Conservation (phyloP, 768 basidiomycete genomes). For the Mycena rebaudengoi region DNA sequence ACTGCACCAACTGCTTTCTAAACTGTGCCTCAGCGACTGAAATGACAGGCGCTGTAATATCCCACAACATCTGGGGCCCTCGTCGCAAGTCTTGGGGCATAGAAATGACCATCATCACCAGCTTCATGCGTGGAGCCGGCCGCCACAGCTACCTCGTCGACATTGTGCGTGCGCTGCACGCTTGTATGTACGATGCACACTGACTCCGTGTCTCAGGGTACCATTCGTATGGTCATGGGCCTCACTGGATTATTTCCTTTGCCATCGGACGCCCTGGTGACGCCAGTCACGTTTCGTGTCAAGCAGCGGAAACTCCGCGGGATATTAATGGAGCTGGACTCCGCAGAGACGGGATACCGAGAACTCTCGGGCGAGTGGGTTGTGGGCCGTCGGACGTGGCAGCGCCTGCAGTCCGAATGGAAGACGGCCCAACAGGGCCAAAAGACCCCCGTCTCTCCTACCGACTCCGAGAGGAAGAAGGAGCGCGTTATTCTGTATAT, state of each 20-base stretch:
- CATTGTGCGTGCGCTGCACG: constrained; percentile 58
- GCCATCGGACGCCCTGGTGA: constrained; percentile 92
- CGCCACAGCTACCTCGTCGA: constrained; percentile 86
- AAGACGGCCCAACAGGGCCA: constrained; percentile 50
- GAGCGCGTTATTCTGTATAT: constrained; percentile 92
- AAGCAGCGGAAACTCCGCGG: constrained; percentile 77
- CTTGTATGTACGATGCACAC: neutral
- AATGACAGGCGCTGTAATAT: constrained; percentile 72
- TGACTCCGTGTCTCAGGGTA: constrained; percentile 43
- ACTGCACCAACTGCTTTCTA: neutral
- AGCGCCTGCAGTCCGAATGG: constrained; percentile 84
- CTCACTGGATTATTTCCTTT: constrained; percentile 85
- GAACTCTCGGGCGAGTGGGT: constrained; percentile 97
- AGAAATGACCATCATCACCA: constrained; percentile 90
- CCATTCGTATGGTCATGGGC: constrained; percentile 73
- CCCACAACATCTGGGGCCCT: constrained; percentile 87
- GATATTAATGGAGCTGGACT: constrained; percentile 80
- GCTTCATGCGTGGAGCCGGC: constrained; percentile 85
- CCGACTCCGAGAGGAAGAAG: constrained; percentile 51
- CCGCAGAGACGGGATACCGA: constrained; percentile 75
- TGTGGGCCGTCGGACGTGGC: constrained; percentile 93
- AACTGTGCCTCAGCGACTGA: constrained; percentile 45
- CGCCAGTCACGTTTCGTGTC: constrained; percentile 92
- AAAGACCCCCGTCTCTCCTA: constrained; percentile 28
- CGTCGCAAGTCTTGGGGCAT: constrained; percentile 92